Base-by-base conservation (phyloP, 129 eudicot genomes). In the Silybum marianum region DNA sequence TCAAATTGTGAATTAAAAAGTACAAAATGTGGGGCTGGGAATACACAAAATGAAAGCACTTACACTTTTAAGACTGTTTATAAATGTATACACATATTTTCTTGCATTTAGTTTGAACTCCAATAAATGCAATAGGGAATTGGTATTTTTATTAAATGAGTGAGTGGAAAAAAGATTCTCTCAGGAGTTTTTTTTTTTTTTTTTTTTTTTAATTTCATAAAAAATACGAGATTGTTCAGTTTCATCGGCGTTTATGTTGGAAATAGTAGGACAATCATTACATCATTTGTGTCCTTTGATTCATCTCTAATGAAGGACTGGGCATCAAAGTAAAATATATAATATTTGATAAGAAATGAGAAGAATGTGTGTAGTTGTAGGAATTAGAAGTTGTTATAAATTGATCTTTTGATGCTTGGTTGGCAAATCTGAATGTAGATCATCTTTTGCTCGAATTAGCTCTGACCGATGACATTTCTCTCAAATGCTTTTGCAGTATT, bases 1-100 rank as follows among this genome's bases (percentile, higher is more conserved):
- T 76, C 38, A 69, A 70, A 34, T 76, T 76, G 82, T 82, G 73
- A 58, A 76, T 71, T 76, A 81, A 58, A 82, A 76, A 76, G 82
- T 78, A 73, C 67, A 81, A 60, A 25, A 69, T 60, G 86, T 76
- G 73, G 72, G 73, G 77, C 11, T 83, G 7, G 34, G 58, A 24
- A 69, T 54, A 69, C 77, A 75, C 67, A 13, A 62, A 60, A 74
- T 74, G 6, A 82, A 74, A 68, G 25, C 76, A 69, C 46, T 76
- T 60, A 23, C 25, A 12, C 38, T 44, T 38, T 39, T 36, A 40
- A 23, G 3, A 72, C 9, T 72, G 48, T 34, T 18, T 21, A 63
- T 63, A 63, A 6, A 63, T 7, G 0, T 63, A 8, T 21, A 63
- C 13, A 63, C 19, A 21, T 63, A 63, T 63, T n/a, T 54, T 54